phyloP scores from a whole-genome alignment of 352 stramenopile species.

The Aphanomyces astaci region DNA sequence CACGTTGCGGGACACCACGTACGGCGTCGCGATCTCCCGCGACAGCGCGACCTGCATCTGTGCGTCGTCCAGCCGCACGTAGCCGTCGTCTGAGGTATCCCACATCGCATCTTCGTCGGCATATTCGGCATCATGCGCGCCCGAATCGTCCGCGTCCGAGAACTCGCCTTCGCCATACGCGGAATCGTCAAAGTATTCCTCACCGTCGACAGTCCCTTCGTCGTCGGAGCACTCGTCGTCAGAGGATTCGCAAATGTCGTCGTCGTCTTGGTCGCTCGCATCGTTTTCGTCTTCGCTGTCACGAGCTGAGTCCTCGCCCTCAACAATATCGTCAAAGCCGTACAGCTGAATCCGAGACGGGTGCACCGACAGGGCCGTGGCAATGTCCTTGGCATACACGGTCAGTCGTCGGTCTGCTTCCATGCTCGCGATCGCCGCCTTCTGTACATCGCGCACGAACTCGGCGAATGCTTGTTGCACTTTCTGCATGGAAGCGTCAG shows the following conservation, averaged over 20 bases:
- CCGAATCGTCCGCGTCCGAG: slow-evolving; percentile 54
- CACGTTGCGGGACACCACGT: slow-evolving; percentile 55
- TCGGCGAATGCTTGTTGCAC: slow-evolving; percentile 41
- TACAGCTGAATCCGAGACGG: slow-evolving; percentile 66
- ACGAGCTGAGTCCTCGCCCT: slow-evolving; percentile 9
- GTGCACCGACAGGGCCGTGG: slow-evolving; percentile 32
- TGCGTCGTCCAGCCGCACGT: slow-evolving; percentile 30
- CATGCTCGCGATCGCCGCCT: slow-evolving; percentile 43
- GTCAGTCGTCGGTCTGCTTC: slow-evolving; percentile 35
- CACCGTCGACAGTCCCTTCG: slow-evolving; percentile 28
- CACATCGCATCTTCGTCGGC: slow-evolving; percentile 44
- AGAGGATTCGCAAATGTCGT: background rate
- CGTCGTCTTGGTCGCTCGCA: slow-evolving; percentile 49
- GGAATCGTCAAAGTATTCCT: slow-evolving; percentile 28
- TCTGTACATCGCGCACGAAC: slow-evolving; percentile 50
- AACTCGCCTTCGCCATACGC: slow-evolving; percentile 58
- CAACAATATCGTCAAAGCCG: slow-evolving; percentile 64
- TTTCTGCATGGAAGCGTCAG: slow-evolving; percentile 29
- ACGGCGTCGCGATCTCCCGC: slow-evolving; percentile 35
- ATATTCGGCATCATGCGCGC: background rate
- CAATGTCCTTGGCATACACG: slow-evolving; percentile 63
- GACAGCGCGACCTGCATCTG: slow-evolving; percentile 28
- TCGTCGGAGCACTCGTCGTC: slow-evolving; percentile 20
- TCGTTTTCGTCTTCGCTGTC: slow-evolving; percentile 61
- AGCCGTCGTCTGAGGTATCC: slow-evolving; percentile 25